These are phyloP conservation scores for Triticum monococcum DNA, from an alignment of 176 grass and related monocot genomes.

Conservation along the genomic window DNA sequence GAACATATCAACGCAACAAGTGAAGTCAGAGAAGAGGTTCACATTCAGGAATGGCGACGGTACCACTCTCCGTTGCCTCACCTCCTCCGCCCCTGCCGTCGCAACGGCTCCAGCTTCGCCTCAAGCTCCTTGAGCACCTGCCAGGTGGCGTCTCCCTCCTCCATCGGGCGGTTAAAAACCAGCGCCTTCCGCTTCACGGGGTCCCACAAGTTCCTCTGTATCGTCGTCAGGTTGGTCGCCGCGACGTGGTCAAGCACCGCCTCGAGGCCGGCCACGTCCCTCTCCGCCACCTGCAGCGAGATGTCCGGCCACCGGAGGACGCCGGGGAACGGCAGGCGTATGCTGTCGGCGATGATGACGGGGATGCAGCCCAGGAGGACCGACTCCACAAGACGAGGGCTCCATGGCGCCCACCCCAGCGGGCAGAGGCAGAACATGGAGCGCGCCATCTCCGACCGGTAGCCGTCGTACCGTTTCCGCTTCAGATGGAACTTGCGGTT, in stretches of 20 bases:
- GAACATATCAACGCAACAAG: too few species aligned
- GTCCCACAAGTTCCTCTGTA: slow-evolving; percentile 64
- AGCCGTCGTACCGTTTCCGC: slow-evolving; percentile 44
- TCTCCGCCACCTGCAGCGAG: slow-evolving; percentile 44
- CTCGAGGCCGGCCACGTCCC: slow-evolving; percentile 39
- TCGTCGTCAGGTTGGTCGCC: slow-evolving; percentile 36
- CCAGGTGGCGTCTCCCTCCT: slow-evolving; percentile 57
- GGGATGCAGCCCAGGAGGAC: slow-evolving; percentile 59
- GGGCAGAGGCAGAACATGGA: slow-evolving; percentile 63
- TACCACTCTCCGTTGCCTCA: too few species aligned
- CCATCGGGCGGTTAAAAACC: slow-evolving; percentile 36
- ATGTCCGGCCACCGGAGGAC: slow-evolving; percentile 39
- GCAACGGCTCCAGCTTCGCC: too few species aligned
- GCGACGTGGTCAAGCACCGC: slow-evolving; percentile 40
- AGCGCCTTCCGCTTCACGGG: slow-evolving; percentile 40
- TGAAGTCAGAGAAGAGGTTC: too few species aligned
- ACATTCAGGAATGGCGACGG: too few species aligned
- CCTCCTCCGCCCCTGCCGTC: too few species aligned
- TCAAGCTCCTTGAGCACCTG: slow-evolving; percentile 32
- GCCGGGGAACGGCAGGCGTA: slow-evolving; percentile 44
- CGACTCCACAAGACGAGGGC: slow-evolving; percentile 56
- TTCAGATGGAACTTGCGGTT: slow-evolving; percentile 49
- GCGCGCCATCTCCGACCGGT: slow-evolving; percentile 49
- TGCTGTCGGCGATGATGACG: slow-evolving; percentile 53
- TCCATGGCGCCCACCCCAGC: slow-evolving; percentile 71